Evolutionary conservation across 805 yeast species (phyloP).

Genomic region (Teunomyces barrocoloradensis): DNA sequence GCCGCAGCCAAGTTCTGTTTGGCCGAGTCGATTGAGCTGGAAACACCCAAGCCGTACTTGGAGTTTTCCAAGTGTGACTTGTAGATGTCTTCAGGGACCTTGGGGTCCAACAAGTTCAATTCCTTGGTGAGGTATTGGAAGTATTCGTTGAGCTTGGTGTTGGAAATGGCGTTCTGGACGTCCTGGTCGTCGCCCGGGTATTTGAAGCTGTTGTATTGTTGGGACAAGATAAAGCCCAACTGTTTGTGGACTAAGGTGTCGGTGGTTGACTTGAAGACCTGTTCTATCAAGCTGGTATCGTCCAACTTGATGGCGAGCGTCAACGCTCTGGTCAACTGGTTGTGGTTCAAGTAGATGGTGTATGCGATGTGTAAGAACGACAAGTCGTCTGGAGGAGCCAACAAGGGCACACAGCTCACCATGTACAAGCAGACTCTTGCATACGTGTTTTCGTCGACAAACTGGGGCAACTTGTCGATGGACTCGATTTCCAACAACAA

Average conservation of each 20-base stretch:
- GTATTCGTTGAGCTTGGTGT: slow-evolving; percentile 73
- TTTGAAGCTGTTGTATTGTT: slow-evolving; percentile 78
- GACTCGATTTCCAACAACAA: slow-evolving; percentile 84
- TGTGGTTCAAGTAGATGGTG: slow-evolving; percentile 74
- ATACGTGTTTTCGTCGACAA: slow-evolving; percentile 80
- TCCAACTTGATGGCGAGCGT: slow-evolving; percentile 87
- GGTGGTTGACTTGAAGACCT: slow-evolving; percentile 77
- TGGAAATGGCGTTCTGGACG: slow-evolving; percentile 83
- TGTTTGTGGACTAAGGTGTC: slow-evolving; percentile 81
- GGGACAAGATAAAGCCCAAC: slow-evolving; percentile 83
- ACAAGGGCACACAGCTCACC: slow-evolving; percentile 93
- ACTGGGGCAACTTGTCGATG: slow-evolving; percentile 77
- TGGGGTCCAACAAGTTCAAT: slow-evolving; percentile 83
- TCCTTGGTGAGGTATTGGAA: slow-evolving; percentile 80
- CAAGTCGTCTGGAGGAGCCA: slow-evolving; percentile 92
- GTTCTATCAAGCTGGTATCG: slow-evolving; percentile 69
- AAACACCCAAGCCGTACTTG: slow-evolving; percentile 55
- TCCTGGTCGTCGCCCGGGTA: slow-evolving; percentile 58
- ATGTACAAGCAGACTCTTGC: slow-evolving; percentile 90
- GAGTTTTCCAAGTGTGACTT: slow-evolving; percentile 82
- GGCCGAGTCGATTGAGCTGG: slow-evolving; percentile 73
- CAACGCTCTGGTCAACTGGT: slow-evolving; percentile 84
- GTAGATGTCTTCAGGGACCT: slow-evolving; percentile 92
- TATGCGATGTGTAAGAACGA: slow-evolving; percentile 86
- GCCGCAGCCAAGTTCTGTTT: slow-evolving; percentile 92